Evolutionary conservation across 1,284 basidiomycete genomes (phyloP).

Genomic region (Stereum hirsutum): DNA sequence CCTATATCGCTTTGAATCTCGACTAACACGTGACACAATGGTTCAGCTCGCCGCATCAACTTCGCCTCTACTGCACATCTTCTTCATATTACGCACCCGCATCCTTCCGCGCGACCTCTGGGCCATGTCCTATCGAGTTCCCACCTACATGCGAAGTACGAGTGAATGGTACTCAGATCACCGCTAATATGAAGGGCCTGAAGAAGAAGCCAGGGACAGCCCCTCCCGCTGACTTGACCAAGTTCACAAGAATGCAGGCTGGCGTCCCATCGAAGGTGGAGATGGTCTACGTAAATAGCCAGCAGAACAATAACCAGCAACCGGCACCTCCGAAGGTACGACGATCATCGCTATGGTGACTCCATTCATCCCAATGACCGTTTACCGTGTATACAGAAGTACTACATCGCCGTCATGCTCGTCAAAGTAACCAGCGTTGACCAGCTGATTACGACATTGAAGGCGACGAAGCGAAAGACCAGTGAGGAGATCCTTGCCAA

Average conservation of each 20-base stretch:
- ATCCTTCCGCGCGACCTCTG: slow-evolving; percentile 39
- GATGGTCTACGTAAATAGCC: slow-evolving; percentile 85
- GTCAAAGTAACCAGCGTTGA: slow-evolving; percentile 67
- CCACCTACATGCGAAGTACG: slow-evolving; percentile 87
- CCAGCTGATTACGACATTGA: slow-evolving; percentile 58
- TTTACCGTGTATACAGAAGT: slow-evolving; percentile 48
- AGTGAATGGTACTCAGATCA: slow-evolving; percentile 64
- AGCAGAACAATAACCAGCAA: slow-evolving; percentile 36
- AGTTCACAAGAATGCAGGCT: slow-evolving; percentile 38
- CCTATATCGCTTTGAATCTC: not conserved
- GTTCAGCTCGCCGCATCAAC: too few species aligned
- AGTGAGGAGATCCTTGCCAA: slow-evolving; percentile 59
- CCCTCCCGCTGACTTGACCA: slow-evolving; percentile 80
- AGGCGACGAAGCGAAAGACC: slow-evolving; percentile 54
- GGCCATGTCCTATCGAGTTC: slow-evolving; percentile 79
- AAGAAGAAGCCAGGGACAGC: slow-evolving; percentile 97
- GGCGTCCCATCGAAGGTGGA: slow-evolving; percentile 61
- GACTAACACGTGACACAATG: slow-evolving; percentile 51
- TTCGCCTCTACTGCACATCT: slow-evolving; percentile 89
- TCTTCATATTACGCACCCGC: slow-evolving; percentile 67
- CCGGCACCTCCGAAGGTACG: slow-evolving; percentile 61
- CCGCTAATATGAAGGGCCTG: slow-evolving; percentile 81
- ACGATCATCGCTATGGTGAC: not conserved
- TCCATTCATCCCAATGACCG: not conserved
- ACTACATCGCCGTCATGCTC: slow-evolving; percentile 76